Percentiles rank a stretch among this genome's conserved stretches.
These are phyloP conservation scores for Flaveria floridana DNA, from an alignment of 140 eudicot genomes.

Conservation along the genomic window DNA sequence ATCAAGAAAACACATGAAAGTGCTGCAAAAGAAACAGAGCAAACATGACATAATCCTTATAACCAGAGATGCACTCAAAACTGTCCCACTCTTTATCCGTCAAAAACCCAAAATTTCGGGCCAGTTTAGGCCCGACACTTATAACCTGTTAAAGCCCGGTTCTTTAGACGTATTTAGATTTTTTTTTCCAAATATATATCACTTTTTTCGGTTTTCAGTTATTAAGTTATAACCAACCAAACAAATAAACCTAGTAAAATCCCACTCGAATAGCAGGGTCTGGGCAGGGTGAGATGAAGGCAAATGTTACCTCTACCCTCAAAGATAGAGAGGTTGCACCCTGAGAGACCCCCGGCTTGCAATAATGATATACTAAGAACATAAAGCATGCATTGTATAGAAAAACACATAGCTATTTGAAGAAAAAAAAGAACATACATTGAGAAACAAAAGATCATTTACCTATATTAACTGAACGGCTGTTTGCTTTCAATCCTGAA, in stretches of 20 bases:
- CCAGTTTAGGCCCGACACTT: neutral
- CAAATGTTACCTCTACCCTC: no score
- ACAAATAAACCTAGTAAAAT: neutral
- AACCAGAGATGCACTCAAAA: slow-evolving; percentile 13
- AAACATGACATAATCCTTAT: slow-evolving; percentile 2
- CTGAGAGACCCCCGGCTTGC: neutral
- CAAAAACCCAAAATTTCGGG: neutral
- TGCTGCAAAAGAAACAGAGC: neutral
- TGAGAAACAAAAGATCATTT: slow-evolving; percentile 41
- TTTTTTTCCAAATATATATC: neutral
- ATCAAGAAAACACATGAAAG: slow-evolving; percentile 17
- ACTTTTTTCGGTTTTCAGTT: neutral
- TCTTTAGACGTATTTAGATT: neutral
- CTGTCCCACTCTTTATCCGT: neutral
- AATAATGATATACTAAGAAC: neutral
- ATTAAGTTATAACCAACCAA: neutral
- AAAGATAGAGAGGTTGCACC: neutral
- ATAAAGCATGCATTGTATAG: no score
- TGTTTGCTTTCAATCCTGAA: slow-evolving; percentile 44
- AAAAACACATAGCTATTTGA: neutral
- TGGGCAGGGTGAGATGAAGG: no score
- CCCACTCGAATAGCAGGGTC: neutral
- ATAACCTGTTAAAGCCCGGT: neutral
- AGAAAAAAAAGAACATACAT: slow-evolving; percentile 38
- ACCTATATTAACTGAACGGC: slow-evolving; percentile 34